These are phyloP conservation scores for Hypoxylon sp. DNA, from an alignment of 2,329 filamentous ascomycete species.

Conservation along the genomic window DNA sequence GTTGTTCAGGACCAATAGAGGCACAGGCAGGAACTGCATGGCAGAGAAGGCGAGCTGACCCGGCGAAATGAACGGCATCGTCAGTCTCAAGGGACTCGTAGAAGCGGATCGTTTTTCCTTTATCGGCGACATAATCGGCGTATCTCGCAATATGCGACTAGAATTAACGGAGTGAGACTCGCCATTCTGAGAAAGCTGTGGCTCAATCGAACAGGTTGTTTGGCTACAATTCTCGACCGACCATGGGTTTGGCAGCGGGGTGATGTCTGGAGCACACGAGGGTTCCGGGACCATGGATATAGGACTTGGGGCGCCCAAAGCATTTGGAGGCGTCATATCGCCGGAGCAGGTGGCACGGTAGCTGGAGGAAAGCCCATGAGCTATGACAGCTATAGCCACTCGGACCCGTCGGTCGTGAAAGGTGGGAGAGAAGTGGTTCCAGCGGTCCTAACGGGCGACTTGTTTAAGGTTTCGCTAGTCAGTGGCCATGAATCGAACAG, in stretches of 20 bases:
- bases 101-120: slow-evolving; percentile 49
- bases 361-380: slow-evolving; percentile 39
- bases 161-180: slow-evolving; percentile 22
- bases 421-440: slow-evolving; percentile 2
- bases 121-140: slow-evolving; percentile 33
- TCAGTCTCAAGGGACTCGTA: slow-evolving; percentile 56
- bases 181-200: slow-evolving; percentile 33
- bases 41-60: slow-evolving; percentile 75
- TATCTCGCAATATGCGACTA: slow-evolving; percentile 36
- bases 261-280: slow-evolving; percentile 26
- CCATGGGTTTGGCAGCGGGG: slow-evolving; percentile 22
- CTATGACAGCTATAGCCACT: slow-evolving; percentile 22
- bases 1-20: slow-evolving; percentile 76
- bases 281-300: slow-evolving; percentile 37
- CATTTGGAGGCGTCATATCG: slow-evolving; percentile 48
- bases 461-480: slow-evolving; percentile 40
- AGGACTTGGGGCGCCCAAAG: slow-evolving; percentile 32
- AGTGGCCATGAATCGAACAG: slow-evolving; percentile 39
- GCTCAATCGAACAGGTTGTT: slow-evolving; percentile 19
- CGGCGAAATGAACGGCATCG: slow-evolving; percentile 65
- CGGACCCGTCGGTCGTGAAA: slow-evolving; percentile 20
- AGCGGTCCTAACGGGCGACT: slow-evolving; percentile 5
- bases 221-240: slow-evolving; percentile 30
- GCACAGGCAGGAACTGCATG: slow-evolving; percentile 81
- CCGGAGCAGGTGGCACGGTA: slow-evolving; percentile 38